A percentile compares a stretch with the other conserved stretches of the same genome.
These are phyloP conservation scores for Amoebophrya sp. DNA, from an alignment of 169 alveolate genomes.

Conservation along the genomic window DNA sequence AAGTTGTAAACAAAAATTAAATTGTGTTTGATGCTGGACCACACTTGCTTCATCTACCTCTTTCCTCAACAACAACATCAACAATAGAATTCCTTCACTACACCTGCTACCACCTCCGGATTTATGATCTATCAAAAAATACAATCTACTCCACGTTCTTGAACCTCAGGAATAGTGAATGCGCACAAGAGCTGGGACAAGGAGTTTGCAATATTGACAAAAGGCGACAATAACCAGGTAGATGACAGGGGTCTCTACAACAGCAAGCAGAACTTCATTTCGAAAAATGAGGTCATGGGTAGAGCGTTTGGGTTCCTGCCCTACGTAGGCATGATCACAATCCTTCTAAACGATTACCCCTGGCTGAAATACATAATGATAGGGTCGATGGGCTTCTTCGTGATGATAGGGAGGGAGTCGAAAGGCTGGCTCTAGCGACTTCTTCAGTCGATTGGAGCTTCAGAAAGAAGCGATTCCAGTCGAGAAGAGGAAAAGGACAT, in stretches of 20 bases:
- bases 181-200: neutral
- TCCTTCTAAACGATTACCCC: conserved; percentile 80
- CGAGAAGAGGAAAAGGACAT: too few relatives aligned
- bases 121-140: too few relatives aligned
- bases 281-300: conserved; percentile 74
- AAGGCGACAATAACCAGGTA: conserved; percentile 88
- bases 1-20: too few relatives aligned
- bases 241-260: conserved; percentile 85
- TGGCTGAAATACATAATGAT: conserved; percentile 55
- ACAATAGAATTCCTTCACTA: too few relatives aligned
- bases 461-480: too few relatives aligned
- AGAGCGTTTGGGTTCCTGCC: conserved; percentile 75
- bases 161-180: conserved; percentile 43
- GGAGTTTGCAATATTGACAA: conserved; percentile 80
- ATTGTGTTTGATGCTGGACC: too few relatives aligned
- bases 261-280: conserved; percentile 68
- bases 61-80: too few relatives aligned
- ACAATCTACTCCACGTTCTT: too few relatives aligned
- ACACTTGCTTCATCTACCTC: too few relatives aligned
- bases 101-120: too few relatives aligned
- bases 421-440: conserved; percentile 17
- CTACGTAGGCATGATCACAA: conserved; percentile 82
- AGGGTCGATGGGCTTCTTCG: conserved; percentile 55
- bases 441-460: too few relatives aligned
- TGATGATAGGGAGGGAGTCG: conserved; percentile 48